Conservation (phyloP, 2,329 filamentous ascomycete genomes). For the Fusarium brevicatenulatum region DNA sequence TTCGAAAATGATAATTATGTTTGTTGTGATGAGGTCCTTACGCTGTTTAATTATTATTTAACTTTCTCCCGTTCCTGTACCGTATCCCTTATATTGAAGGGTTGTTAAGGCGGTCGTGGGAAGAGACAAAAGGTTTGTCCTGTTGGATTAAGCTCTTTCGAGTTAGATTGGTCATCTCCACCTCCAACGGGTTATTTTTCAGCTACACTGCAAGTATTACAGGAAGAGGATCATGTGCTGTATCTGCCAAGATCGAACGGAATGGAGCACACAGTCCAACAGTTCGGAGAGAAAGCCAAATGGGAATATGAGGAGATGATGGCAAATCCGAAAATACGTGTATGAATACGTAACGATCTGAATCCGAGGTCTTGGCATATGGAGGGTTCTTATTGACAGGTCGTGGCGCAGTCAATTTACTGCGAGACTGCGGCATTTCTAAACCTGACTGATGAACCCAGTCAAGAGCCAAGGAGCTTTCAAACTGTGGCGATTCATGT, state of each 20-base stretch:
- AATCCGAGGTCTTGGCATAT: slow-evolving; percentile 9
- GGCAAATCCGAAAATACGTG: slow-evolving; percentile 9
- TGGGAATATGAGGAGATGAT: background rate
- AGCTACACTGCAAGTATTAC: background rate
- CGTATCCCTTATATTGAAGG: background rate
- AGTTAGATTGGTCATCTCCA: slow-evolving; percentile 7
- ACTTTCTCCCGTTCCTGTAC: background rate
- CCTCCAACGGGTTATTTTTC: slow-evolving; percentile 1
- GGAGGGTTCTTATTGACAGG: background rate
- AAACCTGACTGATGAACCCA: background rate
- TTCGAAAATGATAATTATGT: background rate
- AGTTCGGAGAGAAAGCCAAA: background rate
- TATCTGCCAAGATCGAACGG: background rate
- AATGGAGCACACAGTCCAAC: background rate
- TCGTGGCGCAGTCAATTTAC: slow-evolving; percentile 27
- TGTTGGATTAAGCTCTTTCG: slow-evolving; percentile 25
- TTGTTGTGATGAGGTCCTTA: background rate
- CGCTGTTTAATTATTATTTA: background rate
- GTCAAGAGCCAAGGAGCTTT: background rate
- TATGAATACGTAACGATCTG: slow-evolving; percentile 1
- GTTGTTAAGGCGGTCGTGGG: slow-evolving; percentile 6
- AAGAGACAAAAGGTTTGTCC: background rate
- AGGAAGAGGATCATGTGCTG: slow-evolving; percentile 2
- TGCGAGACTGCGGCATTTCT: slow-evolving; percentile 16
- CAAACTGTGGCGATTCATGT: slow-evolving; percentile 15